Base-by-base conservation (phyloP, 1,284 basidiomycete genomes). In the Cryptococcus deneoformans region DNA sequence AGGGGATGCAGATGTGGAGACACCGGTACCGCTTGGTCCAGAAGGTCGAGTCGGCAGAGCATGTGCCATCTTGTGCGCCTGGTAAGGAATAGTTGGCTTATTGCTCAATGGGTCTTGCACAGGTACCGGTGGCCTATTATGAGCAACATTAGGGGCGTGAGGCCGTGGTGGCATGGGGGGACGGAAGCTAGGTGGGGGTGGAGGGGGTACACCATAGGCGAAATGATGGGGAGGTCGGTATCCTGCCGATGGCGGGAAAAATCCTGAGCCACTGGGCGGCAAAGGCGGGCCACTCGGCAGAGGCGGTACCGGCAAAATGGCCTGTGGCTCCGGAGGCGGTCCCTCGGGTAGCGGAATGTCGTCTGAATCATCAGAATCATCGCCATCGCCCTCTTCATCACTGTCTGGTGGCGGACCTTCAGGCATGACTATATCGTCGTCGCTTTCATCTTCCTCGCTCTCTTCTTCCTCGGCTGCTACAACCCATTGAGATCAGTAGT, bases 361-460 rank as follows among this genome's bases (percentile, higher is more conserved):
- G 58, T 79, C 76, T n/a, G 68, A 73, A 57, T 77, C 77, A 47
- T 77, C 75, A 14, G 62, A 64, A 40, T 71, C 69, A n/a, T 58
- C 53, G 16, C 68, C 67, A 24, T 58, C 63, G 42, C 71, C 72
- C 5, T 61, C 61, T 5, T 10, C 50, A 47, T 14, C 46, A 35
- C 60, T 62, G 4, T 68, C 72, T 0, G 89, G 89, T 37, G 87
- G 87, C 43, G 86, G 88, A 0, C 87, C 90, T 53, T 87, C 87
- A 8, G 92, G 92, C 86, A 94, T 87, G 11, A 85, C 84, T 46
- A 93, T 91, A 58, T 92, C 90, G 64, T 90, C 88, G 58, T 91
- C 89, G 59, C 65, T 62, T 29, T 61, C 52, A 16, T 63, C 60
- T 12, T 56, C 64, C 42, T 60, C 62, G 54, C 60, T 64, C 39